Conservation (phyloP, 2,329 filamentous ascomycete species). For the Beauveria sp. region DNA sequence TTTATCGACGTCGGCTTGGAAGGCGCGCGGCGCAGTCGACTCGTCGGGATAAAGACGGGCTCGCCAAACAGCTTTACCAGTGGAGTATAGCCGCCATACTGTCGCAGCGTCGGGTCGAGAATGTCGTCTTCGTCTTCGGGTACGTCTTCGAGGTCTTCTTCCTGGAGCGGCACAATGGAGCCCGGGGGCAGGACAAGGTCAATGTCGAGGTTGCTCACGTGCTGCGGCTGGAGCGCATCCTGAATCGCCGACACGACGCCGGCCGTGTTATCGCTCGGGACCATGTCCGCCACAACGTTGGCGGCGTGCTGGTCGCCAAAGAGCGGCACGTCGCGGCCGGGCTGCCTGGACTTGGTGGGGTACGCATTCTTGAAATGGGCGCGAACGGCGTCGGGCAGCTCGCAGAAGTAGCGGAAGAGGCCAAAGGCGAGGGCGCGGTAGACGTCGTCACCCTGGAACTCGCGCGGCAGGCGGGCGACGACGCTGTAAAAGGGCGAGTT, state of each 20-base stretch:
- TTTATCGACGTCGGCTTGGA: slow-evolving; percentile 79
- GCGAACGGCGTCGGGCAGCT: slow-evolving; percentile 73
- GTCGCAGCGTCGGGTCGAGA: slow-evolving; percentile 53
- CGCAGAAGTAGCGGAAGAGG: slow-evolving; percentile 87
- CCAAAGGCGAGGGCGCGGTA: slow-evolving; percentile 88
- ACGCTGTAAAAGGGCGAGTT: slow-evolving; percentile 86
- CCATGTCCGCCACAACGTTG: slow-evolving; percentile 78
- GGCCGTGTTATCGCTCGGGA: slow-evolving; percentile 66
- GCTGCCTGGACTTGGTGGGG: slow-evolving; percentile 40
- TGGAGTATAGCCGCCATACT: slow-evolving; percentile 72
- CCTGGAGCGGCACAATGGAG: slow-evolving; percentile 58
- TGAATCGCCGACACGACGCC: slow-evolving; percentile 68
- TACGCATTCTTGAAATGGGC: slow-evolving; percentile 56
- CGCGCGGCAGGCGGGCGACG: slow-evolving; percentile 81
- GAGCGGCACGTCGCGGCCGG: slow-evolving; percentile 58
- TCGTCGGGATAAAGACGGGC: slow-evolving; percentile 78
- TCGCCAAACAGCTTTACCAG: slow-evolving; percentile 76
- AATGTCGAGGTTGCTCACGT: slow-evolving; percentile 76
- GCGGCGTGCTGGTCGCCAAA: slow-evolving; percentile 93
- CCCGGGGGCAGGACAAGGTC: slow-evolving; percentile 80
- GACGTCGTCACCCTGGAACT: slow-evolving; percentile 92
- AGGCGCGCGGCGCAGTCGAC: slow-evolving; percentile 74
- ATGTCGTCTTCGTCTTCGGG: slow-evolving; percentile 59
- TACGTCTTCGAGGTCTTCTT: slow-evolving; percentile 51
- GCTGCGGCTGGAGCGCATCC: slow-evolving; percentile 71